These are phyloP conservation scores for Inosperma sp. DNA, from an alignment of 768 basidiomycete species.

Conservation along the genomic window DNA sequence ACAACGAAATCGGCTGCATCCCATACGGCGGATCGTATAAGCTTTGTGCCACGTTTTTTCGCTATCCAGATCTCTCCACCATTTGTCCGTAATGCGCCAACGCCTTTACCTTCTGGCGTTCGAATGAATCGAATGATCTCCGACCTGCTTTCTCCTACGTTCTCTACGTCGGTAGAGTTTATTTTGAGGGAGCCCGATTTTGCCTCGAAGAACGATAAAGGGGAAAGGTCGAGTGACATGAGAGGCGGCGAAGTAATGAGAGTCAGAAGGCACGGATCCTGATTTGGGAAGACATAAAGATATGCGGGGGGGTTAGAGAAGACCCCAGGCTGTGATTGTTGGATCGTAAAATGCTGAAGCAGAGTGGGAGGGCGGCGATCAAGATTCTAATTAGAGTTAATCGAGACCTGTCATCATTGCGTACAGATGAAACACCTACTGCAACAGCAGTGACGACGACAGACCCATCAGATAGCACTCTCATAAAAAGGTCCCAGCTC, in stretches of 20 bases:
- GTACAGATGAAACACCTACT: slow-evolving; percentile 40
- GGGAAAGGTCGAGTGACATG: slow-evolving; percentile 53
- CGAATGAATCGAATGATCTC: slow-evolving; percentile 61
- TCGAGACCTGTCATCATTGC: slow-evolving; percentile 1
- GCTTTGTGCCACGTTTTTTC: slow-evolving; percentile 40
- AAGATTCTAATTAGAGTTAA: slow-evolving; percentile 57
- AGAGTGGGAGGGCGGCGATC: slow-evolving; percentile 85
- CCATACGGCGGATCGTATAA: slow-evolving; percentile 52
- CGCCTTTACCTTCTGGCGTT: slow-evolving; percentile 73
- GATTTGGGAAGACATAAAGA: slow-evolving; percentile 50
- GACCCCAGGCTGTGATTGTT: slow-evolving; percentile 52
- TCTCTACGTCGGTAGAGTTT: slow-evolving; percentile 37
- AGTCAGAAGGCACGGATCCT: slow-evolving; percentile 41
- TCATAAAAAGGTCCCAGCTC: slow-evolving; percentile 76
- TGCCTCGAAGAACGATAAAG: slow-evolving; percentile 58
- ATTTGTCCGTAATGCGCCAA: slow-evolving; percentile 57
- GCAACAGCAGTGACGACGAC: slow-evolving; percentile 66
- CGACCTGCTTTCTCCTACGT: slow-evolving; percentile 43
- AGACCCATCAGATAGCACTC: slow-evolving; percentile 69
- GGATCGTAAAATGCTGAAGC: slow-evolving; percentile 67
- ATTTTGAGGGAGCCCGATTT: slow-evolving; percentile 48
- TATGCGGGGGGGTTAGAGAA: slow-evolving; percentile 46
- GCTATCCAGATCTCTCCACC: slow-evolving; percentile 65
- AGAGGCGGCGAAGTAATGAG: slow-evolving; percentile 68
- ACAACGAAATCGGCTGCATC: slow-evolving; percentile 58